Evolutionary conservation across 1,139 yeast genomes (phyloP), one percentile per base, ranked within the genome.

Genomic region (Waltiozyma sp.): DNA sequence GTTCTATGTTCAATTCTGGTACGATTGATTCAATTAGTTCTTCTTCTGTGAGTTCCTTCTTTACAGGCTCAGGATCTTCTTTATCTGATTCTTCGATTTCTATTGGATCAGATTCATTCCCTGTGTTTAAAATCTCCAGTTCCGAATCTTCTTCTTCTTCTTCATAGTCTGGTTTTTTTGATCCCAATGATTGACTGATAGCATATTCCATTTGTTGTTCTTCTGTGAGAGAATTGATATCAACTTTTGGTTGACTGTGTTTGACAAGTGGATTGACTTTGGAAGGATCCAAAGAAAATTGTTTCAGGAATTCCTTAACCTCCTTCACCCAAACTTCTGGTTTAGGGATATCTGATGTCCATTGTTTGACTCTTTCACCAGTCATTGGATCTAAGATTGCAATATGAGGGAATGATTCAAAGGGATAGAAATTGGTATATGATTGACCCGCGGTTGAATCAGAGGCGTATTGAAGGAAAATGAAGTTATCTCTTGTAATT

Each of bases 361-460:
- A 89, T 47, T 69, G 70, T 51, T 73, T 72, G 44, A 87, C 73
- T 47, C 95, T 70, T 62, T 91, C 98, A 14, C 97, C 97, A 0
- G 98, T 91, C 58, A 89, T 76, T 2, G 98, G 96, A 58, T 93
- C 99, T 44, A 93, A 61, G 38, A 93, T 85, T 2, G 96, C 87
- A 38, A 93, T 78, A 59, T 91, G 96, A 1, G 99, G 99, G 56
- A 68, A 81, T 28, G 65, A 71, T 24, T 73, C 73, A 42, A 79
- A 68, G 4, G 83, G 80, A 58, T 91, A 89, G 57, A 84, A 82
- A 49, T 80, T 80, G 19, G 70, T 57, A 58, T 86, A 91, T 47
- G 71, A 74, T 48, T 69, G 67, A 1, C 96, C 97, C 48, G 76
- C 80, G 11, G 76, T 74, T 1, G 93, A 80, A 52, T 84, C 93